Percentiles rank a stretch among this genome's conserved stretches.
Evolutionary conservation across 2,329 filamentous ascomycete species (phyloP).

Genomic region (Monilinia vaccinii-corymbosi): DNA sequence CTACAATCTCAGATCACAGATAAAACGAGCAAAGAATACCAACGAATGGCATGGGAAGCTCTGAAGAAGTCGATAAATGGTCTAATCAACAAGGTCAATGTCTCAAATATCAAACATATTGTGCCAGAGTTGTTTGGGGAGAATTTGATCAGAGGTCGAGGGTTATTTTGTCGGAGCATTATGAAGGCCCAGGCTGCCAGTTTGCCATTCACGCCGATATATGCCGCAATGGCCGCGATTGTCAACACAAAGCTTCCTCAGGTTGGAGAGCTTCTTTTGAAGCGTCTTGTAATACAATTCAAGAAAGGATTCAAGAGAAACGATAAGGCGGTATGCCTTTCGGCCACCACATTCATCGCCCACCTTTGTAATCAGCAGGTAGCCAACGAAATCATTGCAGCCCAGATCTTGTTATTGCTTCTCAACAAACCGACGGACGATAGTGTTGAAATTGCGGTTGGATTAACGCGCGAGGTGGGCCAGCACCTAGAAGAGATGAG

Average conservation of each 20-base stretch:
- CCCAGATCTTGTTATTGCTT: slow-evolving; percentile 84
- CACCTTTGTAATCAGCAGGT: slow-evolving; percentile 96
- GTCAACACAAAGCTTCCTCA: slow-evolving; percentile 96
- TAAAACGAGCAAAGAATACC: slow-evolving; percentile 92
- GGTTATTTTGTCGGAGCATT: slow-evolving; percentile 88
- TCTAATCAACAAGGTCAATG: slow-evolving; percentile 98
- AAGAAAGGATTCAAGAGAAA: slow-evolving; percentile 93
- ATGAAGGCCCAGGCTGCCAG: slow-evolving; percentile 98
- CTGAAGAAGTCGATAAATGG: slow-evolving; percentile 98
- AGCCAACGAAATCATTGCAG: slow-evolving; percentile 84
- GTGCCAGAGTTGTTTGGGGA: slow-evolving; percentile 93
- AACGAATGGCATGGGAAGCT: slow-evolving; percentile 98
- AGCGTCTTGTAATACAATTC: slow-evolving; percentile 82
- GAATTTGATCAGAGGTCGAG: slow-evolving; percentile 84
- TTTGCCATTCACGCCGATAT: slow-evolving; percentile 92
- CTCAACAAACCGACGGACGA: slow-evolving; percentile 95
- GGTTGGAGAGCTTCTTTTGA: slow-evolving; percentile 83
- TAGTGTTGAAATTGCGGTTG: slow-evolving; percentile 94
- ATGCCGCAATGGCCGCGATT: slow-evolving; percentile 90
- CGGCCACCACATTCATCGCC: slow-evolving; percentile 87
- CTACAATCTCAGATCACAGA: slow-evolving; percentile 96
- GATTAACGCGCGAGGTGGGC: slow-evolving; percentile 84
- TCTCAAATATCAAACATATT: slow-evolving; percentile 95
- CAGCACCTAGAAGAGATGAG: slow-evolving; percentile 96
- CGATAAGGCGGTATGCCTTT: slow-evolving; percentile 91